phyloP scores from a whole-genome alignment of 306 rosid genomes.

The Mimosa bimucronata region DNA sequence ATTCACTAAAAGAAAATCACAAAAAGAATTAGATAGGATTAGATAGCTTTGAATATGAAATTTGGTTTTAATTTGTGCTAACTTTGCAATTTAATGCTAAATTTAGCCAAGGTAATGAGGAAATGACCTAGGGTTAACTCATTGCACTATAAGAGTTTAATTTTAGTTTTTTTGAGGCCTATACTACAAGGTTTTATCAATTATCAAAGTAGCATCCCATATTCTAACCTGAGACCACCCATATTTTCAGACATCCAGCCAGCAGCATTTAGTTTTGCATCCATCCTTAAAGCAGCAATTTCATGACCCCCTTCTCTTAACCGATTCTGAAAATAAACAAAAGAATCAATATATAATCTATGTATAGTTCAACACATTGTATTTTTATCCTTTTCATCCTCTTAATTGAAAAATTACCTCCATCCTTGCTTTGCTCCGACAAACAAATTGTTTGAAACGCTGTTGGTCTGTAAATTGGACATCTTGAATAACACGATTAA shows the following conservation, averaged over 20 bases:
- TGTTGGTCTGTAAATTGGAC: slow-evolving; percentile 96
- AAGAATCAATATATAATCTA: slow-evolving; percentile 23
- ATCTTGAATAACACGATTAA: slow-evolving; percentile 83
- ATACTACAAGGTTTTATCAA: too few relatives aligned
- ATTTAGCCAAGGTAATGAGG: too few relatives aligned
- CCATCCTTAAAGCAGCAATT: slow-evolving; percentile 97
- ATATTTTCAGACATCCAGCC: slow-evolving; percentile 97
- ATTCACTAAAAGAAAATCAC: too few relatives aligned
- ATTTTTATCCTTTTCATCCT: slow-evolving; percentile 17
- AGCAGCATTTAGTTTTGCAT: slow-evolving; percentile 85
- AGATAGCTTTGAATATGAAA: too few relatives aligned
- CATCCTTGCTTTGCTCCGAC: slow-evolving; percentile 97
- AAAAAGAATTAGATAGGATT: too few relatives aligned
- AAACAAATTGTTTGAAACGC: slow-evolving; percentile 93
- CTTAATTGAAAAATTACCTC: slow-evolving; percentile 62
- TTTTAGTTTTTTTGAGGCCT: too few relatives aligned
- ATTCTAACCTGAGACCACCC: slow-evolving; percentile 94
- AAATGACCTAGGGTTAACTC: too few relatives aligned
- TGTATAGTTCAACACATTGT: slow-evolving; percentile 24
- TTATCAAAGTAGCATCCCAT: slow-evolving; percentile 32
- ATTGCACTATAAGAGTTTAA: too few relatives aligned
- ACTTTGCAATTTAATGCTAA: too few relatives aligned
- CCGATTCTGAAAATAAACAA: slow-evolving; percentile 68
- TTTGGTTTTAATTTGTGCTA: too few relatives aligned
- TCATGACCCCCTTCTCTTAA: slow-evolving; percentile 98